phyloP scores from a whole-genome alignment of 2,329 filamentous ascomycete genomes.

The Aspergillus novofumigatus region DNA sequence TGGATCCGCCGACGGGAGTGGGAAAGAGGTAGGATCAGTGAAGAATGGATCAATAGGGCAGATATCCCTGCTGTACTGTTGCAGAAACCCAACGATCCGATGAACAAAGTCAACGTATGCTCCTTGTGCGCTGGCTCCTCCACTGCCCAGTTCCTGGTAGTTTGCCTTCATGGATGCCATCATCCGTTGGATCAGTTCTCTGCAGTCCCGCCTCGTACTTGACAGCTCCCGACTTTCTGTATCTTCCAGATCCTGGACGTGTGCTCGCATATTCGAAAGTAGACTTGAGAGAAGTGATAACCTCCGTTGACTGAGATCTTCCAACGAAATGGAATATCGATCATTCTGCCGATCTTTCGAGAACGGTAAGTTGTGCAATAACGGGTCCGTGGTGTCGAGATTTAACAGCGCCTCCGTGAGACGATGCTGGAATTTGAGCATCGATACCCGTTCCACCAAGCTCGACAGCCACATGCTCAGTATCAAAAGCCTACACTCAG shows the following conservation, averaged over 20 bases:
- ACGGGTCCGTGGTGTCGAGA: conserved; percentile 38
- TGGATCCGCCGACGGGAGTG: conserved; percentile 56
- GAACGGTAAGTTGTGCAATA: conserved; percentile 59
- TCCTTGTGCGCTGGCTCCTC: conserved; percentile 37
- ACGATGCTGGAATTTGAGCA: conserved; percentile 58
- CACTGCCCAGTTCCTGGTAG: conserved; percentile 51
- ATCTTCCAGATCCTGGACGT: conserved; percentile 38
- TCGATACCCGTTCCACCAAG: conserved; percentile 56
- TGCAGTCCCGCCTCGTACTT: conserved; percentile 42
- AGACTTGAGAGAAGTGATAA: conserved; percentile 53
- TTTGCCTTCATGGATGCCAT: conserved; percentile 61
- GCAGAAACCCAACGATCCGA: conserved; percentile 54
- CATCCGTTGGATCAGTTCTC: conserved; percentile 49
- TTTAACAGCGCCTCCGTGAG: conserved; percentile 54
- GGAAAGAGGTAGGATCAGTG: conserved; percentile 57
- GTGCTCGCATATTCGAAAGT: conserved; percentile 57
- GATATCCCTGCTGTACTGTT: conserved; percentile 57
- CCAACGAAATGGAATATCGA: conserved; percentile 46
- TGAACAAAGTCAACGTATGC: conserved; percentile 61
- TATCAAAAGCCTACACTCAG: conserved; percentile 46
- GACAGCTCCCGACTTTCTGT: conserved; percentile 32
- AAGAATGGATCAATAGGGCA: conserved; percentile 56
- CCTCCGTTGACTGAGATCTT: conserved; percentile 53
- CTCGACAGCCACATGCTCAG: conserved; percentile 52
- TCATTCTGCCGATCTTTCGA: conserved; percentile 33